Conservation (phyloP, 805 yeast species). For the Komagataella mondaviorum region DNA sequence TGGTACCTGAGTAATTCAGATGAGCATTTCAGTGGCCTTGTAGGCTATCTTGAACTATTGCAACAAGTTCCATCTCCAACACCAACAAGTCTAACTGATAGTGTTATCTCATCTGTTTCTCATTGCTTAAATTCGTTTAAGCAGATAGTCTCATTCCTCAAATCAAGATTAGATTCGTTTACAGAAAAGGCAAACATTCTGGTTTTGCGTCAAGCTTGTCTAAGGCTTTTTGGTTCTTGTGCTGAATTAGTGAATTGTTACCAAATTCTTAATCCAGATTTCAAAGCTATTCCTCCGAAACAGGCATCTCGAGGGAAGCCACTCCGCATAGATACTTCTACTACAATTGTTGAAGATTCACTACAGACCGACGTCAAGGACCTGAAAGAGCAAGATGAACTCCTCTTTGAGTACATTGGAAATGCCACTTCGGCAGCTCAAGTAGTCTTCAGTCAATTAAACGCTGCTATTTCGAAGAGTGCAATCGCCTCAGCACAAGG, state of each 20-base stretch:
- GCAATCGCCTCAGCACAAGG: slow-evolving; percentile 40
- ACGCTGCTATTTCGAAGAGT: slow-evolving; percentile 49
- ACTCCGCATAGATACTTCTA: neutral
- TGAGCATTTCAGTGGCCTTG: neutral
- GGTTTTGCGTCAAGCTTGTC: neutral
- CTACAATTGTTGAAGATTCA: neutral
- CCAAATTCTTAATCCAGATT: neutral
- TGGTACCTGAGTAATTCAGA: neutral
- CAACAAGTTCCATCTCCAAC: neutral
- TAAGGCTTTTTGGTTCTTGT: neutral
- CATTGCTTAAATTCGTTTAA: neutral
- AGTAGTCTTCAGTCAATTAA: slow-evolving; percentile 65
- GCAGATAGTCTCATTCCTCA: neutral
- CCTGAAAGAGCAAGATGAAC: slow-evolving; percentile 29
- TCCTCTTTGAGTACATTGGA: slow-evolving; percentile 49
- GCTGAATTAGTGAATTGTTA: neutral
- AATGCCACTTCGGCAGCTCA: slow-evolving; percentile 58
- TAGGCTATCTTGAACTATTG: neutral
- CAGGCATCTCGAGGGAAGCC: neutral
- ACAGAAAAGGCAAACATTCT: neutral
- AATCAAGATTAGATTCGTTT: neutral
- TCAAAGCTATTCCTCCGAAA: neutral
- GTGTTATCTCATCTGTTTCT: slow-evolving; percentile 1
- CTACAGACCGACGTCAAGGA: slow-evolving; percentile 28
- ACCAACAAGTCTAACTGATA: neutral